Percentiles rank a stretch among this genome's conserved stretches.
These are phyloP conservation scores for Capsella rubella DNA, from an alignment of 441 rosid species.

Conservation along the genomic window DNA sequence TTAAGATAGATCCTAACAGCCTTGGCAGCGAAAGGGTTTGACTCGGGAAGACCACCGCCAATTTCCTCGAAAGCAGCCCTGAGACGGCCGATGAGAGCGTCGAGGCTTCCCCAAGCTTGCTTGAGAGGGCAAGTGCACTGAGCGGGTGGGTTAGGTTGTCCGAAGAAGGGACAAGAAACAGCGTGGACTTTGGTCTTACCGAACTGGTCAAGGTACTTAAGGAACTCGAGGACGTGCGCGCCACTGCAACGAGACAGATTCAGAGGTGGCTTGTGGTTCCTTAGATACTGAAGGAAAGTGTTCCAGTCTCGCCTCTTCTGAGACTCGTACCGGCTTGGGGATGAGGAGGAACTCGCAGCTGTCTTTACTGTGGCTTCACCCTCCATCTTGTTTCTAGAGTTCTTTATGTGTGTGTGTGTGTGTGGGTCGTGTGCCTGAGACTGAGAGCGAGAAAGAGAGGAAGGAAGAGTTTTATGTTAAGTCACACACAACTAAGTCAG, in stretches of 20 bases:
- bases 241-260: slow-evolving; percentile 85
- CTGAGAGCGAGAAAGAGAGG: neutral
- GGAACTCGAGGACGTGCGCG: slow-evolving; percentile 91
- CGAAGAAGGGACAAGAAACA: slow-evolving; percentile 77
- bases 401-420: slow-evolving; percentile 26
- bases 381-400: slow-evolving; percentile 24
- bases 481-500: slow-evolving; percentile 29
- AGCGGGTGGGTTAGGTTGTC: slow-evolving; percentile 81
- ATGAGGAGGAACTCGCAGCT: slow-evolving; percentile 39
- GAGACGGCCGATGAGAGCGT: slow-evolving; percentile 93
- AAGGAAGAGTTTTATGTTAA: slow-evolving; percentile 18
- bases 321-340: slow-evolving; percentile 84
- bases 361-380: slow-evolving; percentile 24
- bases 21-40: slow-evolving; percentile 84
- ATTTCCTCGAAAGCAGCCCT: slow-evolving; percentile 83
- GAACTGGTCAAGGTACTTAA: slow-evolving; percentile 88
- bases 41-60: slow-evolving; percentile 81
- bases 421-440: slow-evolving; percentile 8
- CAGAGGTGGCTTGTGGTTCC: slow-evolving; percentile 88
- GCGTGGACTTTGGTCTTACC: slow-evolving; percentile 93
- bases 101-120: slow-evolving; percentile 98
- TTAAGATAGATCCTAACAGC: slow-evolving; percentile 88
- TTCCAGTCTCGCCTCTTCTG: slow-evolving; percentile 97
- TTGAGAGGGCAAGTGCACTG: slow-evolving; percentile 88
- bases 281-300: slow-evolving; percentile 84